Evolutionary conservation across 176 grass and related monocot species (phyloP), one percentile per base, ranked within the genome.

Genomic region (Microstegium vimineum): DNA sequence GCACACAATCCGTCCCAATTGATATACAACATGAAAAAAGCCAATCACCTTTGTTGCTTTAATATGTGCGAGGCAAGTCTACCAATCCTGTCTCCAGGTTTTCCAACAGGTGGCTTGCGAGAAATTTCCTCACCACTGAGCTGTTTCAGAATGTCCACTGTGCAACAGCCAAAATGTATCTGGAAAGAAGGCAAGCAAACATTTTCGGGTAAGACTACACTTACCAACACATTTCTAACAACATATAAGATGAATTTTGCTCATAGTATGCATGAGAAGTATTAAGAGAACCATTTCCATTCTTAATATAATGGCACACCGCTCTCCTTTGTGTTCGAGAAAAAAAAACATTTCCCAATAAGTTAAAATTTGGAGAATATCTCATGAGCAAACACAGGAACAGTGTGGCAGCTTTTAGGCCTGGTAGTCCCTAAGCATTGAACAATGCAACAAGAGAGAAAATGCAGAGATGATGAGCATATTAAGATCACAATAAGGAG

Each of bases 51-150:
- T 60, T 82, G 90, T 65, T 98, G 96, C 80, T 90, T 90, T 77
- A 98, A 56, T 87, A 95, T 64, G 80, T 98, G 96, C 35, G 87
- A 86, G n/a, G 86, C 89, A 73, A 98, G 89, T 84, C 82, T 86
- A 27, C 86, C 89, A 67, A 98, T 90, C 40, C 96, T 88, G 65
- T 98, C 93, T 2, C 23, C 45, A 22, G 86, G 82, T 43, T 69
- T 83, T 67, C 76, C 84, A 41, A 79, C 86, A 84, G 85, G 42
- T 86, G 82, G 76, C 62, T 82, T 90, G 38, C 73, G 80, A 75
- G 90, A 95, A 88, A 98, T 98, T 87, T 98, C 95, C 74, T 98
- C 92, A 77, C 89, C 82, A 20, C 93, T 98, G 23, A 98, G 76
- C 25, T 98, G 95, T 84, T 98, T 98, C 63, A 98, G 81, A 73